A percentile compares a stretch with the other conserved stretches of the same genome.
phyloP scores from a whole-genome alignment of 169 alveolate species.

The Plasmodium inui region DNA sequence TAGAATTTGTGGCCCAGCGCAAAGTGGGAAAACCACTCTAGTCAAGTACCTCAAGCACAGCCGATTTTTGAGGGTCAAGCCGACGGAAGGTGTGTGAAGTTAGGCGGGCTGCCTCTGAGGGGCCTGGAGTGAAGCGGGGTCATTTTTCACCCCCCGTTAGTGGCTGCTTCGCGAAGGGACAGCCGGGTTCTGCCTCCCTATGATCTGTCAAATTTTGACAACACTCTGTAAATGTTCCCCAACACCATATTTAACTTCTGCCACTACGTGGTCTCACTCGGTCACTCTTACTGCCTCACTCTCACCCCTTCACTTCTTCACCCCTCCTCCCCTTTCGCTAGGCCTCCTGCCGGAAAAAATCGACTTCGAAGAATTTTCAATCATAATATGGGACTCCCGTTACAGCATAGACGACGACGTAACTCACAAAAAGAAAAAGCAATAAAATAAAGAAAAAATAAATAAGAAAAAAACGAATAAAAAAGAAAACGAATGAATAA shows the following conservation, averaged over 20 bases:
- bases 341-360: constrained; percentile 64
- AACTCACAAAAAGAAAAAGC: not conserved
- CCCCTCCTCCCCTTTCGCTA: not conserved
- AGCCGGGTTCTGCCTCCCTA: not conserved
- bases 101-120: not conserved
- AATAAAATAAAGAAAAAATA: not conserved
- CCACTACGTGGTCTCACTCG: not conserved
- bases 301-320: not conserved
- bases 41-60: constrained; percentile 38
- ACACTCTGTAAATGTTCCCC: not conserved
- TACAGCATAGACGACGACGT: constrained; percentile 57
- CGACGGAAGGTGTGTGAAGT: constrained; percentile 52
- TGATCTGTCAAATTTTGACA: not conserved
- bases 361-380: constrained; percentile 59
- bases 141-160: no score
- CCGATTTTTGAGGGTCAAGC: constrained; percentile 67
- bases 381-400: constrained; percentile 69
- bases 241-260: no score
- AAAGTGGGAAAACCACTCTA: constrained; percentile 69
- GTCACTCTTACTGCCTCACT: no score
- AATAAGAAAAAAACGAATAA: not conserved
- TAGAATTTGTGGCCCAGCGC: constrained; percentile 75
- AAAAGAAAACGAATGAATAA: not conserved
- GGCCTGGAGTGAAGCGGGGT: not conserved
- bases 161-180: no score